These are phyloP conservation scores for Plasmodium coatneyi DNA, from an alignment of 169 alveolate genomes.

Conservation along the genomic window DNA sequence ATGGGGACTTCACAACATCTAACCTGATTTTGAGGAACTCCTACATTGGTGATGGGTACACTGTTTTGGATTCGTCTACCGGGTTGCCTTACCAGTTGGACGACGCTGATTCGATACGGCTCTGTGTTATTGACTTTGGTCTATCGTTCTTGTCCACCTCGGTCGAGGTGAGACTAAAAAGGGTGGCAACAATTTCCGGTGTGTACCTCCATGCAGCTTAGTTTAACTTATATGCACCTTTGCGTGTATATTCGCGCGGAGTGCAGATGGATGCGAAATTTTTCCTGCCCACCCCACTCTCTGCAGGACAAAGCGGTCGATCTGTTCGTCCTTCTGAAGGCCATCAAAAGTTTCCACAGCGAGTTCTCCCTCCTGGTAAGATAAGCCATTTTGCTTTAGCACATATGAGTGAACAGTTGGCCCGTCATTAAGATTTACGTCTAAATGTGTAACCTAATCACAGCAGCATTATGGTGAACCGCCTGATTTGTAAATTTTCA, in stretches of 20 bases:
- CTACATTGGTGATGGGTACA: slow-evolving; percentile 52
- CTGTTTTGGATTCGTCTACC: slow-evolving; percentile 4
- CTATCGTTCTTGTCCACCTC: slow-evolving; percentile 80
- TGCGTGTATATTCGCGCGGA: background rate
- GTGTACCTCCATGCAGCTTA: background rate
- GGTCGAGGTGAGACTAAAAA: slow-evolving; percentile 76
- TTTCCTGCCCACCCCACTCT: background rate
- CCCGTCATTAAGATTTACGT: background rate
- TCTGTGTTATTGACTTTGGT: slow-evolving; percentile 83
- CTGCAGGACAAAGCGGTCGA: slow-evolving; percentile 85
- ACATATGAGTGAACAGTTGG: background rate
- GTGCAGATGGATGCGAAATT: background rate
- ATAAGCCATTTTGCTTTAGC: background rate
- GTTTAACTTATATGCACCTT: background rate
- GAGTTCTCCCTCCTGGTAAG: slow-evolving; percentile 43
- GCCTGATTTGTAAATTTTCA: background rate
- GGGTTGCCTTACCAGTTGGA: slow-evolving; percentile 9
- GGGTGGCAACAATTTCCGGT: background rate
- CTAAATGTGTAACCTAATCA: background rate
- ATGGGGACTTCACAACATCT: slow-evolving; percentile 85
- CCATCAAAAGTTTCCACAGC: slow-evolving; percentile 75
- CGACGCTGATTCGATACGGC: slow-evolving; percentile 1
- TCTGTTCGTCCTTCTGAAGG: slow-evolving; percentile 82
- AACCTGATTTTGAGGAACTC: slow-evolving; percentile 78
- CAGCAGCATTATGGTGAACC: background rate